Percentiles rank a stretch among this genome's conserved stretches.
Evolutionary conservation across 768 basidiomycete genomes (phyloP).

Genomic region (Lactifluus rugatus): DNA sequence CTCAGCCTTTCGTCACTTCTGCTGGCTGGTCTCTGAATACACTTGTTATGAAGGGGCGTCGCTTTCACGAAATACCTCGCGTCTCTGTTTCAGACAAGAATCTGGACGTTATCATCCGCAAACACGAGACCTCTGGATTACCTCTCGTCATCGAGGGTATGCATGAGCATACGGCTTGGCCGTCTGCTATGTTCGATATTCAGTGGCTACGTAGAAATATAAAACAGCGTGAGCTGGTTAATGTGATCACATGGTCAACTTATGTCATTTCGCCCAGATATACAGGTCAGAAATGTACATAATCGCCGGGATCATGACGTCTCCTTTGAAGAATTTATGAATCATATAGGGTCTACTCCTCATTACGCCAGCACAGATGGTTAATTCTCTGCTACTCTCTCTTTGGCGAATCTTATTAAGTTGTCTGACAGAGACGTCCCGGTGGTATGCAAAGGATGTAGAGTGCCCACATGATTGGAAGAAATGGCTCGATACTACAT

Average conservation of each 20-base stretch:
- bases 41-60: slow-evolving; percentile 31
- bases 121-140: slow-evolving; percentile 39
- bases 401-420: not conserved
- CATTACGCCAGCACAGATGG: slow-evolving; percentile 1
- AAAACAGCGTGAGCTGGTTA: slow-evolving; percentile 13
- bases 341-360: not conserved
- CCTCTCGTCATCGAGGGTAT: slow-evolving; percentile 60
- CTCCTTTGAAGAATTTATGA: slow-evolving; percentile 43
- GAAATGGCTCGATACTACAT: slow-evolving; percentile 41
- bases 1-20: slow-evolving; percentile 1
- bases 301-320: slow-evolving; percentile 45
- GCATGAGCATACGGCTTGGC: slow-evolving; percentile 49
- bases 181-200: slow-evolving; percentile 40
- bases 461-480: slow-evolving; percentile 59
- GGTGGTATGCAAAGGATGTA: slow-evolving; percentile 72
- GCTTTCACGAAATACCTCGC: slow-evolving; percentile 37
- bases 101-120: slow-evolving; percentile 17
- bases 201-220: slow-evolving; percentile 40
- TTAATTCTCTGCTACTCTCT: not conserved
- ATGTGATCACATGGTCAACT: not conserved
- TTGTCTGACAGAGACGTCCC: slow-evolving; percentile 39
- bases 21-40: slow-evolving; percentile 40
- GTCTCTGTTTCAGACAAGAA: slow-evolving; percentile 27
- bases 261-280: slow-evolving; percentile 31
- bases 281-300: slow-evolving; percentile 55